A percentile compares a stretch with the other conserved stretches of the same genome.
Evolutionary conservation across 768 basidiomycete species (phyloP).

Genomic region (Cystobasidium tubakii): DNA sequence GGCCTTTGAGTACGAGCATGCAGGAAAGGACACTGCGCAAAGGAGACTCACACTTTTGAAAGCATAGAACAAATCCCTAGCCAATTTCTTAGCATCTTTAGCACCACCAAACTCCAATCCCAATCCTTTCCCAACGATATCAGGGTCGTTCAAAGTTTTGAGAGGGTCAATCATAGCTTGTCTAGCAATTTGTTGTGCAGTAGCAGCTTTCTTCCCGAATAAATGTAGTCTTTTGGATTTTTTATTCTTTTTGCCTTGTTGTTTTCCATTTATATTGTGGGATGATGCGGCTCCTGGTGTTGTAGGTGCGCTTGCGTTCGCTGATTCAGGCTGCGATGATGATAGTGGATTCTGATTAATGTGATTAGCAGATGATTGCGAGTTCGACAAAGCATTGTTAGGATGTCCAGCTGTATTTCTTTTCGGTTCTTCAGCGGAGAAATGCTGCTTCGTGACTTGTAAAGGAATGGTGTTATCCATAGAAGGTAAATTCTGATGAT

Average conservation of each 20-base stretch:
- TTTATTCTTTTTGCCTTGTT: neutral
- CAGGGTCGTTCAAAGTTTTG: constrained; percentile 48
- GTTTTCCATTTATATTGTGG: neutral
- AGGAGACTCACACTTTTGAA: constrained; percentile 51
- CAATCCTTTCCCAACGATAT: constrained; percentile 47
- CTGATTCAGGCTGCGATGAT: neutral
- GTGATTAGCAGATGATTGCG: neutral
- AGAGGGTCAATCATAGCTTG: constrained; percentile 46
- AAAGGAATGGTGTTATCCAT: constrained; percentile 8
- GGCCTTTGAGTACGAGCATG: neutral
- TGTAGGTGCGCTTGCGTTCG: neutral
- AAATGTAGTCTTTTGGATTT: constrained; percentile 6
- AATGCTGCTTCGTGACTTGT: neutral
- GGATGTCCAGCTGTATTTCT: neutral
- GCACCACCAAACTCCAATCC: constrained; percentile 48
- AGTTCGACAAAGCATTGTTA: neutral
- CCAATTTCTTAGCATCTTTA: constrained; percentile 53
- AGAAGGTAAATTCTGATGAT: constrained; percentile 1
- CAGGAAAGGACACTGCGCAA: too few relatives aligned
- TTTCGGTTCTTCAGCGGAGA: neutral
- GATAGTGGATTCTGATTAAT: neutral
- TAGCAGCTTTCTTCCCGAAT: constrained; percentile 27
- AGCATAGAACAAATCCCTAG: constrained; percentile 59
- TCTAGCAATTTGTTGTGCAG: constrained; percentile 22
- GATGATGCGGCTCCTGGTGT: neutral